Conservation (phyloP, 805 yeast genomes). For the Candida maesae region DNA sequence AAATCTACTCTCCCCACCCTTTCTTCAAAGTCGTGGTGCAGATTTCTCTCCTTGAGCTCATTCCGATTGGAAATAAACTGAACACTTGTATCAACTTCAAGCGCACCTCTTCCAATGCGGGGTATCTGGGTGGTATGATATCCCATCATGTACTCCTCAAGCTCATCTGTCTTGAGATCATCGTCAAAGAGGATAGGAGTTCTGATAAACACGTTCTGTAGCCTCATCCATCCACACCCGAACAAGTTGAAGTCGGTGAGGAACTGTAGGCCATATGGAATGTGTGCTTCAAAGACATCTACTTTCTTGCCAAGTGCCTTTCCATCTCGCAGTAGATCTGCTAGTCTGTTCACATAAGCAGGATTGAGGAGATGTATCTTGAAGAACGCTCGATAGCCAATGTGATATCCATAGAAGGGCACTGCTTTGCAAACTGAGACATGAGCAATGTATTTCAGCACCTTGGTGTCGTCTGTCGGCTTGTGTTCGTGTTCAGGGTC, state of each 20-base stretch:
- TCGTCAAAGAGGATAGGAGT: conserved; percentile 45
- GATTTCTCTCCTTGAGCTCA: conserved; percentile 38
- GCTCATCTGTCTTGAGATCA: conserved; percentile 27
- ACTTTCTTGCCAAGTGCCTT: conserved; percentile 32
- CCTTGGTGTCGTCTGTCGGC: conserved; percentile 8
- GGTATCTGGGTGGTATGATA: conserved; percentile 29
- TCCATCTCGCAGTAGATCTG: conserved; percentile 46
- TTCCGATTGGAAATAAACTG: conserved; percentile 56
- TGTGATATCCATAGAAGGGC: conserved; percentile 81
- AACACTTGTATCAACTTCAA: conserved; percentile 72
- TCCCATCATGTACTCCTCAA: conserved; percentile 32
- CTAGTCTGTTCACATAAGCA: conserved; percentile 47
- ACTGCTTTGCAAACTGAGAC: conserved; percentile 65
- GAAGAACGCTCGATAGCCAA: conserved; percentile 59
- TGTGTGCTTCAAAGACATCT: conserved; percentile 74
- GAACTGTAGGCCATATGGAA: conserved; percentile 75
- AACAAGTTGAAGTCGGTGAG: conserved; percentile 76
- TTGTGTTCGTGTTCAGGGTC: conserved; percentile 4
- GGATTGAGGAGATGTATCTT: conserved; percentile 71
- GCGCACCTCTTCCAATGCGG: conserved; percentile 55
- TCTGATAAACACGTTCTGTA: conserved; percentile 49
- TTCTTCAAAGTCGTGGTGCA: conserved; percentile 50
- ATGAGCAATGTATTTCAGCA: conserved; percentile 48
- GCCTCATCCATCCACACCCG: conserved; percentile 76
- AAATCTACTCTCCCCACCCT: conserved; percentile 17